Conservation (phyloP, 148 eudicot genomes). For the Silene uniflora region DNA sequence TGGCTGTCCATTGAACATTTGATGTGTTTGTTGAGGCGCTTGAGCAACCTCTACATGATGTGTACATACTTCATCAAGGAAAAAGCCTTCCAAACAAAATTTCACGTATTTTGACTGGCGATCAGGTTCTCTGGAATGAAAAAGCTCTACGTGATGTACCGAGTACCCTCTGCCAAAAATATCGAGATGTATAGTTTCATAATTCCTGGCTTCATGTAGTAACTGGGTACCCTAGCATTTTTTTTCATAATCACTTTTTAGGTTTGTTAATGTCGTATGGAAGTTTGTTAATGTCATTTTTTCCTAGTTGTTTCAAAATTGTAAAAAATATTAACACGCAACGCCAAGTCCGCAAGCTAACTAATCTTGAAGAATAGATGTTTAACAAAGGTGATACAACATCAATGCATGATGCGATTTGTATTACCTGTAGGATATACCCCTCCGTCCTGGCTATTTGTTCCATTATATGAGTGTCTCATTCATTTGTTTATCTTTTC, state of each 20-base stretch:
- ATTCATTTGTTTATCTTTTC: no score
- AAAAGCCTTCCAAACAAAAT: conserved; percentile 1
- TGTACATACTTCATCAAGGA: conserved; percentile 2
- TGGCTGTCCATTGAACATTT: neutral
- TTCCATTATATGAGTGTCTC: no score
- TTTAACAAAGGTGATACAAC: neutral
- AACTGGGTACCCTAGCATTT: conserved; percentile 9
- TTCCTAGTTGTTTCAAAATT: no score
- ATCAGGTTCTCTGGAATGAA: neutral
- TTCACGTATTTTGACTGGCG: neutral
- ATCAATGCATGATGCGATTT: no score
- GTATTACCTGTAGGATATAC: no score
- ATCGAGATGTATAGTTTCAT: conserved; percentile 6
- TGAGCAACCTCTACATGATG: neutral
- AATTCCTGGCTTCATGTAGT: conserved; percentile 4
- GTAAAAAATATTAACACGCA: no score
- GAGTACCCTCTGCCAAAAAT: neutral
- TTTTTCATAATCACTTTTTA: neutral
- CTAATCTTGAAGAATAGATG: neutral
- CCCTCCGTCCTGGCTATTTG: accelerated
- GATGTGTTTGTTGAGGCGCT: neutral
- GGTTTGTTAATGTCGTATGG: neutral
- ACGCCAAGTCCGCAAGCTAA: neutral
- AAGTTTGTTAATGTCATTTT: no score
- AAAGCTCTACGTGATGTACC: neutral